Base-by-base conservation (phyloP, 805 yeast genomes). In the Yarrowia sp. region DNA sequence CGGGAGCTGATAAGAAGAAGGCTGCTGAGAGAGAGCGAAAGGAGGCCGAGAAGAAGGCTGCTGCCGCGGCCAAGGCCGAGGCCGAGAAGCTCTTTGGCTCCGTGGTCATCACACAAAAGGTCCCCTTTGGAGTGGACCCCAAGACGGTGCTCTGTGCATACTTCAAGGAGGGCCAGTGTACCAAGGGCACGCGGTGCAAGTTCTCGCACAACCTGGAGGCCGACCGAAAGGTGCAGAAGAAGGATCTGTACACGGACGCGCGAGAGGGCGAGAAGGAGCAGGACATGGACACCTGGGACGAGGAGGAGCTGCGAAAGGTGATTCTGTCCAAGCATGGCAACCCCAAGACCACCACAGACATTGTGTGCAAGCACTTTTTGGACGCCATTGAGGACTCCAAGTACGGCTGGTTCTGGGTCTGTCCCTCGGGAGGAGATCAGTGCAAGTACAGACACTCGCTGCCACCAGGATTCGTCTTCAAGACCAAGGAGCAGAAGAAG, bases 401-500 rank as follows among this genome's bases (percentile, higher is more conserved):
- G 74, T 95, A 95, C 75, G 99, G 99, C 73, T 95, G 99, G 99
- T 92, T 95, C 78, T 95, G 99, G 99, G 82, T 83, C 18, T 95
- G 99, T 80, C 99, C 99, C 32, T 90, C 90, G 71, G 92, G 93
- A 44, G 98, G 97, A 69, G 85, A 88, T 67, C 88, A 85, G 67
- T 95, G 99, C 84, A 93, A 88, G 80, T 95, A 95, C 80, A 87
- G 85, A 77, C 99, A 95, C 77, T 89, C 98, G 8, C 81, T 95
- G 73, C 99, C 99, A 44, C 92, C 96, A 53, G 99, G 99, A 0
- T 96, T 92, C 77, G 96, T 90, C 66, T 84, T 95, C 78, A 95
- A 95, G 82, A 96, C 99, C 41, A 93, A 92, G 78, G 99, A 95
- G 75, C 97, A 95, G 76, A 88, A 90, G 82, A 84, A 92, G 73